phyloP scores from a whole-genome alignment of 495 filamentous ascomycete species.

The Tuber calosporum region DNA sequence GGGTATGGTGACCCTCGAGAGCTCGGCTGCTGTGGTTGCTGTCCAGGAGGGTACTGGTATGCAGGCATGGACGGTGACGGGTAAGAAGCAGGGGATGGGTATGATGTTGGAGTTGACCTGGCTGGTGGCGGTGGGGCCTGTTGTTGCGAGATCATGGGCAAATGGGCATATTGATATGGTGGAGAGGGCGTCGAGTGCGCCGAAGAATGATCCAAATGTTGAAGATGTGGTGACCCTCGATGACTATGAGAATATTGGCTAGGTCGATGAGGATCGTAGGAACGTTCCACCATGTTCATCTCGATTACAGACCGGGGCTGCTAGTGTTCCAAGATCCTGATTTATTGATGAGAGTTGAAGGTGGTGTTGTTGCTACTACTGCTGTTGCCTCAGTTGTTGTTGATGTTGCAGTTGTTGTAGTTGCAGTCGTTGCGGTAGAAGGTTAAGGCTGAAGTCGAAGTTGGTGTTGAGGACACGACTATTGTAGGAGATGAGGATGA shows the following conservation, averaged over 20 bases:
- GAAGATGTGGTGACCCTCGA: constrained; percentile 41
- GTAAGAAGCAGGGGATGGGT: constrained; percentile 49
- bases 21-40: constrained; percentile 43
- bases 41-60: constrained; percentile 48
- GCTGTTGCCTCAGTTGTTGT: neutral
- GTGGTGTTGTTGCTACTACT: constrained; percentile 3
- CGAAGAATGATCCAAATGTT: constrained; percentile 41
- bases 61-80: constrained; percentile 50
- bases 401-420: neutral
- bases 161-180: constrained; percentile 41
- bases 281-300: constrained; percentile 44
- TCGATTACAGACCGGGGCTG: constrained; percentile 27
- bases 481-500: constrained; percentile 10
- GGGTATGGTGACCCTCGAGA: constrained; percentile 46
- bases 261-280: constrained; percentile 37
- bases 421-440: neutral
- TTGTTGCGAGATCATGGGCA: constrained; percentile 38
- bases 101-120: constrained; percentile 44
- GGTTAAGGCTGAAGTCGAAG: constrained; percentile 7
- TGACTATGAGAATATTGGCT: constrained; percentile 39
- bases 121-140: constrained; percentile 26
- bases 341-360: neutral
- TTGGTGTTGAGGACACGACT: constrained; percentile 4
- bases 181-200: constrained; percentile 43
- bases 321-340: constrained; percentile 18